Conservation (phyloP, 257 asterid genomes). For the Capsicum pubescens region DNA sequence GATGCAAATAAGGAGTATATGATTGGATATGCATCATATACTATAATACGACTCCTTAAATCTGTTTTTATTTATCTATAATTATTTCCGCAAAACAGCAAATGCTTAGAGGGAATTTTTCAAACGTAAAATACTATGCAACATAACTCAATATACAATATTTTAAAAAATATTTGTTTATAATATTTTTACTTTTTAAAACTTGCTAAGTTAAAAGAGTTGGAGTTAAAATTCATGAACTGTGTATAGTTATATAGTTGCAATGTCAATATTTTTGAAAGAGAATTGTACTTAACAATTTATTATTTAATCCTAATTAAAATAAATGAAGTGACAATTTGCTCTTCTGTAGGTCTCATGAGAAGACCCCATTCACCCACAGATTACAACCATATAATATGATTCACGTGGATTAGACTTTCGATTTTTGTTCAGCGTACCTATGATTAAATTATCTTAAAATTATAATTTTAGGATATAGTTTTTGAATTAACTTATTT, state of each 20-base stretch:
- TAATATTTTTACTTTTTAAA: not conserved
- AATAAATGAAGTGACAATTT: not conserved
- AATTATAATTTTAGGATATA: not conserved
- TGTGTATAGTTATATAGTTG: not conserved
- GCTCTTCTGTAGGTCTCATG: not conserved
- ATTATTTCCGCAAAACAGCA: too few relatives aligned
- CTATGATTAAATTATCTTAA: not conserved
- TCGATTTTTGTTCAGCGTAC: too few relatives aligned
- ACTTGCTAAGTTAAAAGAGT: not conserved
- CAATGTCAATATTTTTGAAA: not conserved
- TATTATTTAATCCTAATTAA: not conserved
- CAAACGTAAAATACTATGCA: too few relatives aligned
- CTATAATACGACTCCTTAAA: not conserved
- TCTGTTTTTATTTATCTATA: too few relatives aligned
- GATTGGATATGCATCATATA: too few relatives aligned
- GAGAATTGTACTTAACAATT: not conserved
- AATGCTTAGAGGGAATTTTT: too few relatives aligned
- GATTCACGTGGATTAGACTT: not conserved
- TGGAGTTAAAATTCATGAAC: too few relatives aligned
- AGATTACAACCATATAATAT: not conserved
- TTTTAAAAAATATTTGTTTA: not conserved
- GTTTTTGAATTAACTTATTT: too few relatives aligned
- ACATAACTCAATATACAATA: too few relatives aligned
- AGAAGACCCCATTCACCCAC: constrained; percentile 1
- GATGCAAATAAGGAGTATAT: not conserved